A percentile compares a stretch with the other conserved stretches of the same genome.
Conservation (phyloP, 768 basidiomycete genomes). For the Austroboletus festivus region DNA sequence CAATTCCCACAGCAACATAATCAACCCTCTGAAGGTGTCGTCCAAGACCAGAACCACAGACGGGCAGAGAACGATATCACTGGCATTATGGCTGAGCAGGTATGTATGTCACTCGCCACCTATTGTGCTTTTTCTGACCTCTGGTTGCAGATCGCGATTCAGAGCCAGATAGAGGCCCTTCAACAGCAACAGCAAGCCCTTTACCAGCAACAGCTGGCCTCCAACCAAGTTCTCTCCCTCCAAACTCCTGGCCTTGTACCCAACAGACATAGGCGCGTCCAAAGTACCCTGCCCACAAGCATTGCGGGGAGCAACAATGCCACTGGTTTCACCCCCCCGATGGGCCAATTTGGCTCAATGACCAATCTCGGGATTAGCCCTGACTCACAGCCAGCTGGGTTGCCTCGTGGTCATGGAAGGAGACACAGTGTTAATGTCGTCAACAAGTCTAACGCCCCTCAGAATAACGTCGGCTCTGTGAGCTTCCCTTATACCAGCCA, state of each 20-base stretch:
- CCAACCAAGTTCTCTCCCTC: constrained; percentile 78
- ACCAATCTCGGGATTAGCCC: constrained; percentile 52
- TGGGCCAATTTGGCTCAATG: constrained; percentile 66
- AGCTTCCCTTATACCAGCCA: constrained; percentile 49
- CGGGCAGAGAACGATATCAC: constrained; percentile 72
- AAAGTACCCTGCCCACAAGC: constrained; percentile 74
- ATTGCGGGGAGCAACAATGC: constrained; percentile 43
- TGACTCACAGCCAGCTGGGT: constrained; percentile 60
- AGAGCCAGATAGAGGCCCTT: constrained; percentile 85
- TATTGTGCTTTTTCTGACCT: constrained; percentile 2
- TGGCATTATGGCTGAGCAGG: constrained; percentile 96
- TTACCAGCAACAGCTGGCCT: constrained; percentile 87
- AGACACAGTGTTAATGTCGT: constrained; percentile 91
- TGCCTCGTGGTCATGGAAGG: constrained; percentile 83
- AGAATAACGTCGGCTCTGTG: constrained; percentile 45
- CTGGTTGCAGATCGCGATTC: constrained; percentile 69
- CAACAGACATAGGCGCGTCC: constrained; percentile 78
- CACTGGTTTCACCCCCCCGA: constrained; percentile 32
- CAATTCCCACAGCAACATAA: constrained; percentile 74
- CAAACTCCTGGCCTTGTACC: constrained; percentile 74
- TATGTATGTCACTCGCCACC: constrained; percentile 30
- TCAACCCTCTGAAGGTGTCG: constrained; percentile 23
- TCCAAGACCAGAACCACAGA: constrained; percentile 44
- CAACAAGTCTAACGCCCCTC: constrained; percentile 57
- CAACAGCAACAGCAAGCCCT: constrained; percentile 89